Evolutionary conservation across 192 early-diverging fungal species (phyloP).

Genomic region (Linderina pennispora): DNA sequence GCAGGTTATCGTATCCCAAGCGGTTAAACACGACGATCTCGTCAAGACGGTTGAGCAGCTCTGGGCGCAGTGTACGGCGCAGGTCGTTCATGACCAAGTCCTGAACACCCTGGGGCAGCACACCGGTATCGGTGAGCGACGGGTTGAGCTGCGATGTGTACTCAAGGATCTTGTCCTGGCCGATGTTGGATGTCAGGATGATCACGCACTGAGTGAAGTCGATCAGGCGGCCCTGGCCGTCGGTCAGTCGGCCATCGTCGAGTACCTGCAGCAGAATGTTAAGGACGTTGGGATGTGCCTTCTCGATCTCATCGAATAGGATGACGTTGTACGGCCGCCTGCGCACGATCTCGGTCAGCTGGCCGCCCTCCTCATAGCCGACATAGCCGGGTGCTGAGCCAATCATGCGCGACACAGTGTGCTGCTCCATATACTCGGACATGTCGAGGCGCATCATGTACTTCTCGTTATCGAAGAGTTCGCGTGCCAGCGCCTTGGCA

Average conservation of each 20-base stretch:
- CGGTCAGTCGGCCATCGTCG: constrained; percentile 95
- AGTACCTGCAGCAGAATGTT: constrained; percentile 76
- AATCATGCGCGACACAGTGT: constrained; percentile 85
- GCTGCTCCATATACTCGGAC: constrained; percentile 95
- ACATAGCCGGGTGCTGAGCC: constrained; percentile 96
- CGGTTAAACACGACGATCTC: constrained; percentile 87
- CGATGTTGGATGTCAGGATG: constrained; percentile 93
- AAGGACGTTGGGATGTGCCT: constrained; percentile 82
- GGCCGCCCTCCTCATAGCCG: constrained; percentile 93
- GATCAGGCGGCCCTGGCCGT: constrained; percentile 85
- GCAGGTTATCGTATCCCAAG: constrained; percentile 54
- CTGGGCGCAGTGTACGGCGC: constrained; percentile 75
- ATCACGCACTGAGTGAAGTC: constrained; percentile 96
- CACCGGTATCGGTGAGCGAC: constrained; percentile 12
- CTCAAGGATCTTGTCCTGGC: constrained; percentile 54
- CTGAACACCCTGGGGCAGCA: constrained; percentile 37
- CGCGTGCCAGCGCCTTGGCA: constrained; percentile 69
- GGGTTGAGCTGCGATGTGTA: constrained; percentile 20
- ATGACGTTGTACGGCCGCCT: constrained; percentile 89
- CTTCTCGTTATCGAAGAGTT: constrained; percentile 96
- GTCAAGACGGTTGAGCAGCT: constrained; percentile 95
- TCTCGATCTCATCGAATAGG: constrained; percentile 98
- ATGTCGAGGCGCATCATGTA: constrained; percentile 96
- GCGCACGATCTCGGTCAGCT: constrained; percentile 91
- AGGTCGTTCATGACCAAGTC: constrained; percentile 79